Conservation (phyloP, 1,284 basidiomycete genomes). For the Cryptococcus maquisensis region DNA sequence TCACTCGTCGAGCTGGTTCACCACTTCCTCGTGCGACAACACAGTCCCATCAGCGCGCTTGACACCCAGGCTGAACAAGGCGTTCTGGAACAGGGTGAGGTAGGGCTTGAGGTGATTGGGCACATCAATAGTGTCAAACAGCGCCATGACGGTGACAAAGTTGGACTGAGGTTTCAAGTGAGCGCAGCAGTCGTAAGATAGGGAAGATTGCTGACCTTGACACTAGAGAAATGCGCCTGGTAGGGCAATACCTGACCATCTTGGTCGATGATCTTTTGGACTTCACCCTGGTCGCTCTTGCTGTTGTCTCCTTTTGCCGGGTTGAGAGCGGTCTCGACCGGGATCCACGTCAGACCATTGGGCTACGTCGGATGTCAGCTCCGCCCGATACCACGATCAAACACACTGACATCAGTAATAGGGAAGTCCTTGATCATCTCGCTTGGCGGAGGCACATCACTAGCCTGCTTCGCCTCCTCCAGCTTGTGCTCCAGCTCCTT, state of each 20-base stretch:
- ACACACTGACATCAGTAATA: conserved; percentile 63
- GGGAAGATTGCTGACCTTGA: conserved; percentile 56
- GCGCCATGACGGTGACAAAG: conserved; percentile 78
- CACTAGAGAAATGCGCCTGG: conserved; percentile 87
- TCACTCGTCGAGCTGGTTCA: conserved; percentile 76
- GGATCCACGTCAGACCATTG: conserved; percentile 89
- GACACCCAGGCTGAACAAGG: conserved; percentile 88
- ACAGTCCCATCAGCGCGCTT: conserved; percentile 64
- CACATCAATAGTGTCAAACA: conserved; percentile 69
- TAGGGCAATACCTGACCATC: conserved; percentile 73
- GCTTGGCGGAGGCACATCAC: conserved; percentile 75
- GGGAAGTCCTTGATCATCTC: conserved; percentile 79
- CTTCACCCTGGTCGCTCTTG: conserved; percentile 26
- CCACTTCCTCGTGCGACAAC: conserved; percentile 82
- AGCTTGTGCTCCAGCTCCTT: conserved; percentile 65
- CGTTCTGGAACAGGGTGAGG: conserved; percentile 73
- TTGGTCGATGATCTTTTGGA: conserved; percentile 64
- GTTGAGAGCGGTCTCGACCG: conserved; percentile 64
- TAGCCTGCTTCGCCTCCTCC: conserved; percentile 78
- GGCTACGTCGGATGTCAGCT: conserved; percentile 44
- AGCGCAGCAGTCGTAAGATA: neutral
- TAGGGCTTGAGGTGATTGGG: conserved; percentile 73
- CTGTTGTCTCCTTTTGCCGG: conserved; percentile 27
- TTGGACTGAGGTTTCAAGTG: conserved; percentile 62
- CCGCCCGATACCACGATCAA: neutral